These are phyloP conservation scores for Chlorophyllum brunneum DNA, from an alignment of 768 basidiomycete genomes.

Conservation along the genomic window DNA sequence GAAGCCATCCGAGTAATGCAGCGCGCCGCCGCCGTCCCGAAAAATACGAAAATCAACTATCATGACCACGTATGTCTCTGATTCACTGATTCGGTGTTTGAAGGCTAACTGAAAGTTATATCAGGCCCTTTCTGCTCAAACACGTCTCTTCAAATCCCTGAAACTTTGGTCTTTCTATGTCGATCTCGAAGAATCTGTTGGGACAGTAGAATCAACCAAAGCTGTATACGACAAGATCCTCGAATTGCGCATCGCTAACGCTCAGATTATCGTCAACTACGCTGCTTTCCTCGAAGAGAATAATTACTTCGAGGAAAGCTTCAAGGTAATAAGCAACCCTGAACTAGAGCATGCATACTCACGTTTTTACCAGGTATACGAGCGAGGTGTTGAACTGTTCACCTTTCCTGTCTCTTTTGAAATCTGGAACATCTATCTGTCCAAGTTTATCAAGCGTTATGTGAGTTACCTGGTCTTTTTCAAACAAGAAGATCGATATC, in stretches of 20 bases:
- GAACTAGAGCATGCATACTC: conserved; percentile 4
- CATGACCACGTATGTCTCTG: conserved; percentile 78
- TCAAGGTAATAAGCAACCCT: conserved; percentile 59
- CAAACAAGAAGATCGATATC: not conserved
- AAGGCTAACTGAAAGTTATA: not conserved
- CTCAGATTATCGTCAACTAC: conserved; percentile 96
- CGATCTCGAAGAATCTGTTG: conserved; percentile 96
- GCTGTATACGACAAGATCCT: conserved; percentile 94
- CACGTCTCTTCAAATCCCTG: conserved; percentile 92
- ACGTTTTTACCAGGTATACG: conserved; percentile 65
- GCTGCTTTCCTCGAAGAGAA: conserved; percentile 97
- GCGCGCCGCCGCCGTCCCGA: conserved; percentile 87
- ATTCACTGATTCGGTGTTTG: not conserved
- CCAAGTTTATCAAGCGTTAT: conserved; percentile 96
- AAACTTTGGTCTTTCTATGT: conserved; percentile 99
- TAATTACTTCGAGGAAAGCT: conserved; percentile 97
- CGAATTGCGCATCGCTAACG: conserved; percentile 95
- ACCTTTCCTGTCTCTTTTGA: conserved; percentile 98
- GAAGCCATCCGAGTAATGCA: conserved; percentile 96
- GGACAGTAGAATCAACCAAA: conserved; percentile 88
- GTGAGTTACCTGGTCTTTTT: conserved; percentile 41
- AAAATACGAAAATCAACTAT: conserved; percentile 86
- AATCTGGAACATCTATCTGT: conserved; percentile 98
- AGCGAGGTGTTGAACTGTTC: conserved; percentile 95
- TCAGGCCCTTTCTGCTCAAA: conserved; percentile 81